phyloP scores from a whole-genome alignment of 1,139 yeast genomes.

The Nakaseomyces glabratus region DNA sequence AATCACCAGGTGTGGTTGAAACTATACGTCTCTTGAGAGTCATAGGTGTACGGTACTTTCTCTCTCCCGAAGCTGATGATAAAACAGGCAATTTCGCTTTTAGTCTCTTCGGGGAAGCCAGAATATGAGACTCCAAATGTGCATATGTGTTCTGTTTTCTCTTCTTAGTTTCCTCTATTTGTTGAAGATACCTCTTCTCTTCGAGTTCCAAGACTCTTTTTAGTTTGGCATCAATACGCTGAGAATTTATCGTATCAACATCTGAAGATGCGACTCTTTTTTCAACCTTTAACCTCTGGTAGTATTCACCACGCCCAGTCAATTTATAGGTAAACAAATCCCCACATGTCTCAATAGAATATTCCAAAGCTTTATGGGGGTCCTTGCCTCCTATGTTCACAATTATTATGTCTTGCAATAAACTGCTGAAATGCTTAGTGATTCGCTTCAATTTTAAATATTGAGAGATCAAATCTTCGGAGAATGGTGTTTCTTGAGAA shows the following conservation, averaged over 20 bases:
- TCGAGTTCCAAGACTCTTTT: conserved; percentile 23
- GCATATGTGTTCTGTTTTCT: conserved; percentile 25
- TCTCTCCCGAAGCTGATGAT: conserved; percentile 21
- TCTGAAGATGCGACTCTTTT: conserved; percentile 11
- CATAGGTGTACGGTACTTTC: conserved; percentile 25
- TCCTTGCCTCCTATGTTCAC: conserved; percentile 21
- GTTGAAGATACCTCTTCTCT: conserved; percentile 11
- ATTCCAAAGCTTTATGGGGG: conserved; percentile 22
- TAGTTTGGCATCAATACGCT: conserved; percentile 24
- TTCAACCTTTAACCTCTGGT: conserved; percentile 13
- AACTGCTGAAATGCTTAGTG: conserved; percentile 20
- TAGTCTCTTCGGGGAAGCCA: conserved; percentile 26
- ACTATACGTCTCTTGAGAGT: conserved; percentile 13
- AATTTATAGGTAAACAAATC: conserved; percentile 18
- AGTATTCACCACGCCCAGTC: conserved; percentile 26
- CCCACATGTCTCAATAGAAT: conserved; percentile 21
- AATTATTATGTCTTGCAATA: conserved; percentile 22
- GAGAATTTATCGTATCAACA: conserved; percentile 10
- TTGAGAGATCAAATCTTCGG: conserved; percentile 17
- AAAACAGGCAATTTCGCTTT: conserved; percentile 28
- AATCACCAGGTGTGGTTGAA: conserved; percentile 10
- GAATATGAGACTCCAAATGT: conserved; percentile 25
- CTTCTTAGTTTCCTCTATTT: conserved; percentile 9
- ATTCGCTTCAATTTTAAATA: conserved; percentile 23
- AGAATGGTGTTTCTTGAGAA: conserved; percentile 26